Evolutionary conservation across 2,329 filamentous ascomycete species (phyloP), one percentile per base, ranked within the genome.

Genomic region (Colletotrichum agaves): DNA sequence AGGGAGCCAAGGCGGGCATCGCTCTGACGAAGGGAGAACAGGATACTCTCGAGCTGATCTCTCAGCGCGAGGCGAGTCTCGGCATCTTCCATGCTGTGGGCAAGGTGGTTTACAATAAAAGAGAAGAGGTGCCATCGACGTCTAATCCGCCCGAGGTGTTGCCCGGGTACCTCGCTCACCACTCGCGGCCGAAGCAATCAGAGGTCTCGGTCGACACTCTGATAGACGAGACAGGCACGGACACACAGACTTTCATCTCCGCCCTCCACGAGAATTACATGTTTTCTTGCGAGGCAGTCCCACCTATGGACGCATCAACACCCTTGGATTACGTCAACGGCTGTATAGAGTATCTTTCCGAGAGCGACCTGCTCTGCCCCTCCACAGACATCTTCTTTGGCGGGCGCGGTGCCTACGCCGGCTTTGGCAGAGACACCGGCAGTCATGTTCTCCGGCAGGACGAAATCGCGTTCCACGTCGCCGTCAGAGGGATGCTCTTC

Each of bases 21-120:
- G 79, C 81, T 3, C 78, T 97, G 65, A 97, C 94, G 0, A 86
- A 87, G 69, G 90, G 91, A 74, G 96, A 98, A 77, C 84, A 88
- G 66, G 91, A 97, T 70, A 94, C 90, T 5, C 79, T 98, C 10
- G 89, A 93, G 74, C 82, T 96, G 67, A 88, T 98, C 21, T 93
- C 92, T 1, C 93, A 94, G 74, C 88, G 96, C 63, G 96, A 98
- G 80, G 91, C 92, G 15, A 97, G 91, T 70, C 83, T 99, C 3
- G 96, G 95, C 1, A 93, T 99, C 57, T 99, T 99, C 75, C 96
- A 99, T 77, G 94, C 96, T 0, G 92, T 98, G 12, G 96, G 95
- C 3, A 98, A 96, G 76, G 93, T 99, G 2, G 90, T 98, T 1
- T 97, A 98, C 81, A 99, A 99, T 81, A 99, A 98, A 77, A 88